Evolutionary conservation across 2,329 filamentous ascomycete genomes (phyloP).

Genomic region (Microsporum ferrugineum): DNA sequence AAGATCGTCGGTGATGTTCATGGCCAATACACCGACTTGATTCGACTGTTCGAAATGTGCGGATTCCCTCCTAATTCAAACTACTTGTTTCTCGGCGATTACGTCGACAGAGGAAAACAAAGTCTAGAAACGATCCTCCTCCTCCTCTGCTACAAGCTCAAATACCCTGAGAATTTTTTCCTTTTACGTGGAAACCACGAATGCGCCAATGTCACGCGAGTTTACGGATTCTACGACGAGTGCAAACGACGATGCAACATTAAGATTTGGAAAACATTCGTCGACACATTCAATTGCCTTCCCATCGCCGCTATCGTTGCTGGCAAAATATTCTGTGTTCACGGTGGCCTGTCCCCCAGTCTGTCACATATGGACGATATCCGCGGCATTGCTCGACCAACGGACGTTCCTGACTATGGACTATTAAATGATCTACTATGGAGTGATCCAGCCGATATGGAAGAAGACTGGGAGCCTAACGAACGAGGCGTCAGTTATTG

Average conservation of each 20-base stretch:
- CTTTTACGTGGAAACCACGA: conserved; percentile 89
- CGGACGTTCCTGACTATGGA: conserved; percentile 94
- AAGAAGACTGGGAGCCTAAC: conserved; percentile 94
- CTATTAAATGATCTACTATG: conserved; percentile 89
- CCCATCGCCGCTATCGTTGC: conserved; percentile 95
- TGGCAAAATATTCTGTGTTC: conserved; percentile 95
- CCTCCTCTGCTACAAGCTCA: conserved; percentile 90
- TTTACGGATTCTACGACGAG: conserved; percentile 97
- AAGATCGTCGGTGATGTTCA: conserved; percentile 98
- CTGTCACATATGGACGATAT: conserved; percentile 98
- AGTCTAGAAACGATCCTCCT: conserved; percentile 89
- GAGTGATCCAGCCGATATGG: conserved; percentile 97
- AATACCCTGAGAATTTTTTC: conserved; percentile 96
- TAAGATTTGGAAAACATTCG: conserved; percentile 96
- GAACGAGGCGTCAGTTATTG: conserved; percentile 96
- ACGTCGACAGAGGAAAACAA: conserved; percentile 93
- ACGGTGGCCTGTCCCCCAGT: conserved; percentile 84
- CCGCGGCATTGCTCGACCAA: conserved; percentile 85
- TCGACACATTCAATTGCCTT: conserved; percentile 90
- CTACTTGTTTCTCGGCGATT: conserved; percentile 89
- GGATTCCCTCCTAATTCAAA: conserved; percentile 87
- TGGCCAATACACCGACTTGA: conserved; percentile 90
- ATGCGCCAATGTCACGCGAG: conserved; percentile 87
- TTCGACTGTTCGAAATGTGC: conserved; percentile 97
- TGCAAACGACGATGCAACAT: conserved; percentile 94